These are phyloP conservation scores for Solanum clarkiae DNA, from an alignment of 257 asterid genomes.

Conservation along the genomic window DNA sequence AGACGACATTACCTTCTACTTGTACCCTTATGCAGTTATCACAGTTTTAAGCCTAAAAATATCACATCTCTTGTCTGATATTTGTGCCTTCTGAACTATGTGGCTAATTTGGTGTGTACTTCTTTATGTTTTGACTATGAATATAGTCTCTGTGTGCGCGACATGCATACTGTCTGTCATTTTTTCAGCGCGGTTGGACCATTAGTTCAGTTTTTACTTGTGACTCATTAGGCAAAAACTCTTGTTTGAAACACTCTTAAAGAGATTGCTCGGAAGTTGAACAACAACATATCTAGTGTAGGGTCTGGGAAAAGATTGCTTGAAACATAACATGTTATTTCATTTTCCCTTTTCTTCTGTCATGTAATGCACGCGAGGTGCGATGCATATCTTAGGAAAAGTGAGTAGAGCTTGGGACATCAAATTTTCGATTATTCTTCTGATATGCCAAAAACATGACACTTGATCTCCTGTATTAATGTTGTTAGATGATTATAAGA, in stretches of 20 bases:
- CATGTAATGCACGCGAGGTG: neutral
- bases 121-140: neutral
- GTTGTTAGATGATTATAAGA: conserved; percentile 5
- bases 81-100: neutral
- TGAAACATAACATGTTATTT: neutral
- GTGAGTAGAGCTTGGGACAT: neutral
- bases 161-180: neutral
- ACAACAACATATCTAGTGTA: neutral
- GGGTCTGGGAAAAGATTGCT: neutral
- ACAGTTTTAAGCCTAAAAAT: neutral
- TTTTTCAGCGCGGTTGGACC: neutral
- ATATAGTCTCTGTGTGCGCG: neutral
- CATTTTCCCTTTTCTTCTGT: neutral
- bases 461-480: conserved; percentile 5
- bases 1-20: neutral
- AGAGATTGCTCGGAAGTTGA: neutral
- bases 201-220: neutral
- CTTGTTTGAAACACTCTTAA: neutral
- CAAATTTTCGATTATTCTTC: neutral
- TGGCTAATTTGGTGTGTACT: neutral
- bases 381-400: neutral
- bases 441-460: neutral
- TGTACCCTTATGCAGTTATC: neutral
- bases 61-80: neutral
- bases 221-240: neutral